Percentiles rank a stretch among this genome's conserved stretches.
Evolutionary conservation across 306 rosid species (phyloP).

Genomic region (Casuarina equisetifolia): DNA sequence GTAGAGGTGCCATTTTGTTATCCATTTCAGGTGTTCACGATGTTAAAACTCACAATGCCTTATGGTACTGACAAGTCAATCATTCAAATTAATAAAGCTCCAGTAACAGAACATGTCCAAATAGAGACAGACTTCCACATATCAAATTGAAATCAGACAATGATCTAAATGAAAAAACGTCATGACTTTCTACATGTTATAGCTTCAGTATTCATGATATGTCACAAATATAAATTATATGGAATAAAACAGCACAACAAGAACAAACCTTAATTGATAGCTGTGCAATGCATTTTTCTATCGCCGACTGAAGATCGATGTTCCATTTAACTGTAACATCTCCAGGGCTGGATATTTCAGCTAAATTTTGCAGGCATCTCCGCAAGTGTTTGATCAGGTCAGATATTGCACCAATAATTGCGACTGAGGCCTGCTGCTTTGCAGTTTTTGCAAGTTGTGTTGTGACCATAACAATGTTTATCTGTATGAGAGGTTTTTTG

Average conservation of each 20-base stretch:
- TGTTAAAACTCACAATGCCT: not conserved
- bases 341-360: slow-evolving; percentile 48
- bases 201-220: not conserved
- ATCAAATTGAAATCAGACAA: not conserved
- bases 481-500: slow-evolving; percentile 68
- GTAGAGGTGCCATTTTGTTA: not conserved
- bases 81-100: not conserved
- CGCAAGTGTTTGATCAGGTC: slow-evolving; percentile 81
- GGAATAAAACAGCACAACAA: slow-evolving; percentile 24
- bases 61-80: not conserved
- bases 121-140: not conserved
- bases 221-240: slow-evolving; percentile 2
- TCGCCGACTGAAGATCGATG: slow-evolving; percentile 60
- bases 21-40: not conserved
- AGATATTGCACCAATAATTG: slow-evolving; percentile 69
- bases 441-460: slow-evolving; percentile 67
- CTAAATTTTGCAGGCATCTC: slow-evolving; percentile 67
- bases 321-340: slow-evolving; percentile 47
- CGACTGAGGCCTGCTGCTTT: slow-evolving; percentile 62
- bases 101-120: not conserved
- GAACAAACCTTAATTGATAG: slow-evolving; percentile 68
- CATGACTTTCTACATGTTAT: not conserved
- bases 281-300: slow-evolving; percentile 71
- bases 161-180: not conserved
- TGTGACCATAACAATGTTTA: slow-evolving; percentile 56